phyloP scores from a whole-genome alignment of 1,139 yeast genomes.

The Diutina rugosa region DNA sequence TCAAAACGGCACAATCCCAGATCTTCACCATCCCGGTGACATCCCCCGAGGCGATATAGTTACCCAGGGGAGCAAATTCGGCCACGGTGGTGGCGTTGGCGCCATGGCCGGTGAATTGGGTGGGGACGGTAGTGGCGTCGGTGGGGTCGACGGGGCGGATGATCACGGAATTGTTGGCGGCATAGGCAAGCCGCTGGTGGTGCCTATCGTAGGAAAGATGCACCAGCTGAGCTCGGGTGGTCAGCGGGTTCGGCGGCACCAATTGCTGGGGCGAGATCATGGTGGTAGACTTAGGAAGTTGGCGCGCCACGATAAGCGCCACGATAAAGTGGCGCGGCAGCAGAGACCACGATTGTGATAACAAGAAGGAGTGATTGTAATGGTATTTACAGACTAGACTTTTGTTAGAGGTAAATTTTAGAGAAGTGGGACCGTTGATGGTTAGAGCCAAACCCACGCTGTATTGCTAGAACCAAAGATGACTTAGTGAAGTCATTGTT shows the following conservation, averaged over 20 bases:
- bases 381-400: too few relatives aligned
- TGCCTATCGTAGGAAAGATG: conserved; percentile 63
- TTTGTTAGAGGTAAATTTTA: too few relatives aligned
- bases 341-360: too few relatives aligned
- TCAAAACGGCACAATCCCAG: conserved; percentile 52
- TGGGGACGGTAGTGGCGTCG: conserved; percentile 9
- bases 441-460: too few relatives aligned
- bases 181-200: conserved; percentile 63
- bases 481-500: too few relatives aligned
- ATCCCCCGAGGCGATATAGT: conserved; percentile 86
- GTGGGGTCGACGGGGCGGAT: conserved; percentile 48
- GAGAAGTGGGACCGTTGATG: too few relatives aligned
- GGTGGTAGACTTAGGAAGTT: neutral
- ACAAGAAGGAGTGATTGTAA: too few relatives aligned
- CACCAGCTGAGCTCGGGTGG: conserved; percentile 57
- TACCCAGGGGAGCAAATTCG: conserved; percentile 79
- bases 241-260: conserved; percentile 64
- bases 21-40: conserved; percentile 75
- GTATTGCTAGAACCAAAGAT: too few relatives aligned
- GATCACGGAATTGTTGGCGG: conserved; percentile 70
- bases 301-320: neutral
- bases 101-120: conserved; percentile 65
- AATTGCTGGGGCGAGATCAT: neutral
- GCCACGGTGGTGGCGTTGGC: conserved; percentile 63
- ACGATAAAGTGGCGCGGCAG: too few relatives aligned